Evolutionary conservation across 176 grass and related monocot species (phyloP).

Genomic region (Eleusine coracana): DNA sequence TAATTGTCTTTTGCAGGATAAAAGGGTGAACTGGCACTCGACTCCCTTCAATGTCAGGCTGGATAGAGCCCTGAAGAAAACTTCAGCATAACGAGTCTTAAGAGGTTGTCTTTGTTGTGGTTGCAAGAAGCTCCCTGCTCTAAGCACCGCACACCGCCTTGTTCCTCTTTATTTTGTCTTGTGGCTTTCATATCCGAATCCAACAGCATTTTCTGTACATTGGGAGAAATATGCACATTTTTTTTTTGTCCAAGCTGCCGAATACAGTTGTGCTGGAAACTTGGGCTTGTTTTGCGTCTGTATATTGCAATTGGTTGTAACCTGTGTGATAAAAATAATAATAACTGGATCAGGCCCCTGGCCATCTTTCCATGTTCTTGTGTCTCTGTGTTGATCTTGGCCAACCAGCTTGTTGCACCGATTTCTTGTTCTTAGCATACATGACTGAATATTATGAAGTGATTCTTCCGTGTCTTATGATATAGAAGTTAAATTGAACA

Average conservation of each 20-base stretch:
- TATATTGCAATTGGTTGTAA: constrained; percentile 31
- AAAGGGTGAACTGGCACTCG: constrained; percentile 58
- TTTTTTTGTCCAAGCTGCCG: not conserved
- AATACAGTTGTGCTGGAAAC: not conserved
- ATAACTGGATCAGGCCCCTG: not conserved
- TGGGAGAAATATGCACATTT: not conserved
- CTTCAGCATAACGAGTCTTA: constrained; percentile 13
- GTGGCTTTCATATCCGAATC: constrained; percentile 1
- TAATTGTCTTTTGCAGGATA: constrained; percentile 50
- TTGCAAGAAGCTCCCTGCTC: not conserved
- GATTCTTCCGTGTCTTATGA: not conserved
- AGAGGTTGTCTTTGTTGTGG: not conserved
- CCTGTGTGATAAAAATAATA: not conserved
- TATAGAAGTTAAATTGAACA: not conserved
- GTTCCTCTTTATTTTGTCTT: constrained; percentile 19
- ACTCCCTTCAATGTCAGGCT: constrained; percentile 64
- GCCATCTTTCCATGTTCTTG: not conserved
- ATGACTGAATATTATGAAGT: not conserved
- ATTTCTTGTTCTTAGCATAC: not conserved
- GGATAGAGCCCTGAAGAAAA: constrained; percentile 61
- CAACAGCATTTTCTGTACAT: constrained; percentile 35
- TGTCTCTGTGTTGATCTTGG: not conserved
- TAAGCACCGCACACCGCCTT: not conserved
- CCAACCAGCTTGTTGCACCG: no score
- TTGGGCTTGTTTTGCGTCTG: constrained; percentile 28